These are phyloP conservation scores for Filobasidium uniguttulatum DNA, from an alignment of 1,284 basidiomycete species.

Conservation along the genomic window DNA sequence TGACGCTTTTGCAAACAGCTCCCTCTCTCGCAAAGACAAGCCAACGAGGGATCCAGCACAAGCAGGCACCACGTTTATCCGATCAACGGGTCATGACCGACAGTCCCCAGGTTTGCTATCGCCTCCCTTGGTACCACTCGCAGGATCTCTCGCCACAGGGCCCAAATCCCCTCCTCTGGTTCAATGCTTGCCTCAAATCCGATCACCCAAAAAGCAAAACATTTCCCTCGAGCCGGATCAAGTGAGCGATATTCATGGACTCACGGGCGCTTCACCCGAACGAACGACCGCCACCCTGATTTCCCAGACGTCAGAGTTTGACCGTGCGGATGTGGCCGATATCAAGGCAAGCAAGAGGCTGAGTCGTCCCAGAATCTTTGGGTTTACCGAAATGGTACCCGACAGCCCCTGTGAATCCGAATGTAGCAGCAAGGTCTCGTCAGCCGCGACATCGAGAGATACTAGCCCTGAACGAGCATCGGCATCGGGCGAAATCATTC, in stretches of 20 bases:
- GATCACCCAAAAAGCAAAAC: conserved; percentile 27
- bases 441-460: conserved; percentile 15
- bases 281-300: background rate
- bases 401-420: conserved; percentile 14
- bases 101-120: no score
- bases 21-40: no score
- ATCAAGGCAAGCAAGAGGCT: conserved; percentile 17
- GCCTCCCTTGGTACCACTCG: no score
- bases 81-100: no score
- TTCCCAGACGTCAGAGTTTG: background rate
- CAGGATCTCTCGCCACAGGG: no score
- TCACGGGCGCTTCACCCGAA: background rate
- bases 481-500: conserved; percentile 5
- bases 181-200: conserved; percentile 26
- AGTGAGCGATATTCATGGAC: background rate
- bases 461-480: conserved; percentile 11
- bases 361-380: conserved; percentile 32
- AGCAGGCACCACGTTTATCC: no score
- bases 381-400: conserved; percentile 27
- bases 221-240: conserved; percentile 3
- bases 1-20: no score
- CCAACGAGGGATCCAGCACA: no score
- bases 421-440: conserved; percentile 21
- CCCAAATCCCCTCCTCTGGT: no score
- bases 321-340: background rate